phyloP scores from a whole-genome alignment of 495 filamentous ascomycete species.

The Achaetomiella virescens region DNA sequence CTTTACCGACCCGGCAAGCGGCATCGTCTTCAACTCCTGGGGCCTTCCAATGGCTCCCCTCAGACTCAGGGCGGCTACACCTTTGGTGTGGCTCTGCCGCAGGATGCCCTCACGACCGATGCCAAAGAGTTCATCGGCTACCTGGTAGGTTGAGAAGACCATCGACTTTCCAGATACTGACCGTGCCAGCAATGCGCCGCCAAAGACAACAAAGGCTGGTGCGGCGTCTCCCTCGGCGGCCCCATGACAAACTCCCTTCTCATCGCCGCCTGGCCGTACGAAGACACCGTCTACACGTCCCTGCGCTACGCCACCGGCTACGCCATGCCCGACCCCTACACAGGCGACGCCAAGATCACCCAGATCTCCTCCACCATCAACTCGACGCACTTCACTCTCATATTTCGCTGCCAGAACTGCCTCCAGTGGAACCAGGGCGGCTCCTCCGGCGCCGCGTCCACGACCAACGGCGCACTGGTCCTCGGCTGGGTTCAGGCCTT shows the following conservation, averaged over 20 bases:
- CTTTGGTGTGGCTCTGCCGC: slow-evolving; percentile 52
- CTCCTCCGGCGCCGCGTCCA: slow-evolving; percentile 18
- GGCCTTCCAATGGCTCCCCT: slow-evolving; percentile 17
- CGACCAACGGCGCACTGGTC: slow-evolving; percentile 19
- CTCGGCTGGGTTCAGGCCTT: slow-evolving; percentile 34
- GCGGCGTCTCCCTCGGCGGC: slow-evolving; percentile 49
- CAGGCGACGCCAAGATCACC: slow-evolving; percentile 50
- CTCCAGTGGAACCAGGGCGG: slow-evolving; percentile 42
- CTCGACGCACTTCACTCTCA: slow-evolving; percentile 47
- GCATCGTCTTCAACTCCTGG: slow-evolving; percentile 45
- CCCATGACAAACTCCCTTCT: slow-evolving; percentile 56
- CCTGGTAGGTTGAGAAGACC: slow-evolving; percentile 33
- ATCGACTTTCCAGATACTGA: slow-evolving; percentile 13
- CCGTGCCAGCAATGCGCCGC: slow-evolving; percentile 26
- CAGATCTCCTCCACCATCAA: slow-evolving; percentile 52
- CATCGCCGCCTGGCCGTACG: slow-evolving; percentile 51
- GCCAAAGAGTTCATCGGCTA: slow-evolving; percentile 55
- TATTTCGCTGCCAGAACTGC: slow-evolving; percentile 61
- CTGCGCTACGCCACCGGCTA: slow-evolving; percentile 55
- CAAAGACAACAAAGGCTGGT: slow-evolving; percentile 43
- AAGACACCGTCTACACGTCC: slow-evolving; percentile 43
- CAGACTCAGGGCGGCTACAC: slow-evolving; percentile 39
- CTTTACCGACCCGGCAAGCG: slow-evolving; percentile 39
- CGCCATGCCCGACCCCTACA: slow-evolving; percentile 51
- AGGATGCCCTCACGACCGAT: slow-evolving; percentile 43